Evolutionary conservation across 2,329 filamentous ascomycete genomes (phyloP).

Genomic region (Furcasterigmium sp.): DNA sequence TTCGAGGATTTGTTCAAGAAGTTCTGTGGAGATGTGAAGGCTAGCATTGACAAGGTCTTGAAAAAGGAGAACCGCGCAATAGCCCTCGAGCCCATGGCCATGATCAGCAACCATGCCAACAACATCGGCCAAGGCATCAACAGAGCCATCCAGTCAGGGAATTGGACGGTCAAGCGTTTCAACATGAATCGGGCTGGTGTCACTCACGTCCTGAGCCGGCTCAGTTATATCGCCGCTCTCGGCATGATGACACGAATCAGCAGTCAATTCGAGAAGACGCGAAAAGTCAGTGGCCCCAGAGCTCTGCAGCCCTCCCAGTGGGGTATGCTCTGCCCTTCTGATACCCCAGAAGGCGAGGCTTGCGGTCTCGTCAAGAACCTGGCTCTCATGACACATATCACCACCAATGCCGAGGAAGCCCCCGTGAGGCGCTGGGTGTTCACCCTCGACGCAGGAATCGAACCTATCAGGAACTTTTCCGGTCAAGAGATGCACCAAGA

Average conservation of each 20-base stretch:
- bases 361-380: slow-evolving; percentile 98
- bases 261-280: slow-evolving; percentile 97
- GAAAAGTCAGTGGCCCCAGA: slow-evolving; percentile 93
- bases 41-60: slow-evolving; percentile 90
- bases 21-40: slow-evolving; percentile 82
- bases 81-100: slow-evolving; percentile 79
- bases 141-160: slow-evolving; percentile 92
- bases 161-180: slow-evolving; percentile 97
- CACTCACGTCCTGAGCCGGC: slow-evolving; percentile 88
- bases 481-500: slow-evolving; percentile 82
- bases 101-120: slow-evolving; percentile 79
- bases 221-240: slow-evolving; percentile 93
- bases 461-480: slow-evolving; percentile 62
- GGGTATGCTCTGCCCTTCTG: slow-evolving; percentile 94
- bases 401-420: slow-evolving; percentile 89
- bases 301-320: slow-evolving; percentile 96
- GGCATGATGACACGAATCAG: slow-evolving; percentile 99
- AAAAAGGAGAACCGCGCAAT: slow-evolving; percentile 90
- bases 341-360: slow-evolving; percentile 97
- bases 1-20: slow-evolving; percentile 99
- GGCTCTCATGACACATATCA: slow-evolving; percentile 98
- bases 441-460: slow-evolving; percentile 78
- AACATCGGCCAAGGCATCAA: slow-evolving; percentile 92
- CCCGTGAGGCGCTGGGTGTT: slow-evolving; percentile 85
- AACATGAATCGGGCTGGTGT: slow-evolving; percentile 97